Evolutionary conservation across 352 stramenopile genomes (phyloP).

Genomic region (Globisporangium megalacanthum): DNA sequence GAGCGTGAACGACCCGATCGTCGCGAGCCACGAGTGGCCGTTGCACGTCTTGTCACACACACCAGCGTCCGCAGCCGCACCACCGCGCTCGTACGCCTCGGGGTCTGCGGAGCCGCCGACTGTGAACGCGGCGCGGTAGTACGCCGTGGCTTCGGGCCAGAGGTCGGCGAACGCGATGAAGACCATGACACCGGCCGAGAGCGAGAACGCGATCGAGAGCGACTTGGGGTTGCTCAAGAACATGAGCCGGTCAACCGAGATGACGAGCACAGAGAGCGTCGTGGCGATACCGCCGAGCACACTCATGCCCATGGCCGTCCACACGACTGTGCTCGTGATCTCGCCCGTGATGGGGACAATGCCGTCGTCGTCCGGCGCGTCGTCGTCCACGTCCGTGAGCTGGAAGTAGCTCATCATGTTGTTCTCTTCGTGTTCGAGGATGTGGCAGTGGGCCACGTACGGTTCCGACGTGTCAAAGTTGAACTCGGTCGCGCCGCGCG

Average conservation of each 20-base stretch:
- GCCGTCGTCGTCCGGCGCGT: constrained; percentile 39
- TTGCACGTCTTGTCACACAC: constrained; percentile 56
- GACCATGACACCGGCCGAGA: constrained; percentile 71
- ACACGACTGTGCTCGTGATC: constrained; percentile 46
- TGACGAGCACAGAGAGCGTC: constrained; percentile 57
- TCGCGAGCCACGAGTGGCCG: constrained; percentile 58
- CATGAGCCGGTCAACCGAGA: constrained; percentile 58
- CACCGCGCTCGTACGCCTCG: constrained; percentile 63
- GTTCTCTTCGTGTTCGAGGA: constrained; percentile 77
- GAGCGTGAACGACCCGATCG: constrained; percentile 41
- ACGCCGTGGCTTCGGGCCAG: constrained; percentile 49
- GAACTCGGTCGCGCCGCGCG: constrained; percentile 44
- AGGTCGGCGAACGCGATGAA: constrained; percentile 74
- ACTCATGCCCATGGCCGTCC: constrained; percentile 69
- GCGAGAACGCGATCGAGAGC: constrained; percentile 60
- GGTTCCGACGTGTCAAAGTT: constrained; percentile 67
- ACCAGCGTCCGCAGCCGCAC: constrained; percentile 20
- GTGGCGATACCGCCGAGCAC: constrained; percentile 66
- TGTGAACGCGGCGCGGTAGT: constrained; percentile 51
- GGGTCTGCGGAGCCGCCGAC: constrained; percentile 43
- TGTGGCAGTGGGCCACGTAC: constrained; percentile 75
- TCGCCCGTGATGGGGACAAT: constrained; percentile 21
- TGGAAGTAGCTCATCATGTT: constrained; percentile 68
- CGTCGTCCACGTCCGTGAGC: constrained; percentile 38
- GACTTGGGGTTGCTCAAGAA: constrained; percentile 53